Evolutionary conservation across 169 alveolate genomes (phyloP), one percentile per base, ranked within the genome.

Genomic region (Plasmodium blacklocki): DNA sequence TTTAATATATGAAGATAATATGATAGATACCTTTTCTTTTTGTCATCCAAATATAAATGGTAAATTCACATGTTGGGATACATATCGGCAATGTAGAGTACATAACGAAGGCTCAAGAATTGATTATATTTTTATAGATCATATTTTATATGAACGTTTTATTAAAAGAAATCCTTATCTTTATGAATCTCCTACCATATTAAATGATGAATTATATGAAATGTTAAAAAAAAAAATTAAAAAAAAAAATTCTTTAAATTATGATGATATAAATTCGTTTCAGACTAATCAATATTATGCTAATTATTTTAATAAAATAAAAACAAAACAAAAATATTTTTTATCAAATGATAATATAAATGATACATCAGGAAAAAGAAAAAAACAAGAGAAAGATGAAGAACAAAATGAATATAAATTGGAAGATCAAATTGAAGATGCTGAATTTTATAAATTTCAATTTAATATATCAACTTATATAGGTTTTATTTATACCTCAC

Each of bases 11-110:
- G 91, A 83, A 58, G 91, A 83, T 56, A 60, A 58, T 15, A 83
- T 83, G 91, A 60, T 83, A 18, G 91, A 83, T 15, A 32, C 73
- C 0, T 83, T 83, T n/a, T 83, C 91, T 26, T 83, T 18, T 70
- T 83, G 70, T 7, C 56, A 83, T 70, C 60, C 83, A 5, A 47
- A 21, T 2, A 49, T 83, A 5, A 83, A 83, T 29, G 91, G 91
- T 3, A 83, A 83, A 15, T 83, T 83, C 39, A 83, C 91, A 6
- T 83, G 91, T 39, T 83, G 91, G 91, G 91, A 83, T 59, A 59
- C 60, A 23, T 83, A 68, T 70, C 56, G 59, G 2, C 91, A 83
- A 43, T 49, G 59, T 45, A 56, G 91, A 49, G 29, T 83, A 32
- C 56, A 50, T 3, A 83, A 83, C 68, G 86, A 83, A 18, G 91